These are phyloP conservation scores for Physocladia obscura DNA, from an alignment of 192 early-diverging fungal species.

Conservation along the genomic window DNA sequence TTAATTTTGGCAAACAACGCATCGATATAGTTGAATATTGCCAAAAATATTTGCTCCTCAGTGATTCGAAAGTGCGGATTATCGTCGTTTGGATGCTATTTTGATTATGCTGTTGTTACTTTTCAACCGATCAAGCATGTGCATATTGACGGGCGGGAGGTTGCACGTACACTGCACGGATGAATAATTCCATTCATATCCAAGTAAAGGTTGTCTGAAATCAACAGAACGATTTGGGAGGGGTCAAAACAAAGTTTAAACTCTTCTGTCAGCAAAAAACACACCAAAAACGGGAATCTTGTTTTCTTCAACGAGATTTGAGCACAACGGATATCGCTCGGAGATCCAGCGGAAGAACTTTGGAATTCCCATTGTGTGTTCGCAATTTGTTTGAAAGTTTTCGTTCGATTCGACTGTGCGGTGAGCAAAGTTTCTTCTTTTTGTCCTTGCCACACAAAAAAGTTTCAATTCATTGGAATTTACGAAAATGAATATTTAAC, in stretches of 20 bases:
- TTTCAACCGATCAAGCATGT: neutral
- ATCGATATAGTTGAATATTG: constrained; percentile 96
- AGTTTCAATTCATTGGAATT: no score
- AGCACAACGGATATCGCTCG: constrained; percentile 94
- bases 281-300: constrained; percentile 91
- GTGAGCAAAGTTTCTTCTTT: no score
- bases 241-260: constrained; percentile 3
- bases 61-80: constrained; percentile 84
- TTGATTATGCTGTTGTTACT: neutral
- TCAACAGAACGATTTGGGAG: constrained; percentile 30
- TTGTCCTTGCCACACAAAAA: no score
- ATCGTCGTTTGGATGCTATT: constrained; percentile 79
- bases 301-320: constrained; percentile 85
- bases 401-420: no score
- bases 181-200: constrained; percentile 99
- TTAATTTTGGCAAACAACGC: constrained; percentile 88
- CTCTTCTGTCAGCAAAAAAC: no score
- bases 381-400: neutral
- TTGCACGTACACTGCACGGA: constrained; percentile 69
- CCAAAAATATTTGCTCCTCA: constrained; percentile 90
- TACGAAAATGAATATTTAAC: no score
- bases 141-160: neutral
- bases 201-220: constrained; percentile 90
- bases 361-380: constrained; percentile 45
- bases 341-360: constrained; percentile 96